Evolutionary conservation across 345 rosid genomes (phyloP), one percentile per base, ranked within the genome.

Genomic region (Ailanthus altissimus): DNA sequence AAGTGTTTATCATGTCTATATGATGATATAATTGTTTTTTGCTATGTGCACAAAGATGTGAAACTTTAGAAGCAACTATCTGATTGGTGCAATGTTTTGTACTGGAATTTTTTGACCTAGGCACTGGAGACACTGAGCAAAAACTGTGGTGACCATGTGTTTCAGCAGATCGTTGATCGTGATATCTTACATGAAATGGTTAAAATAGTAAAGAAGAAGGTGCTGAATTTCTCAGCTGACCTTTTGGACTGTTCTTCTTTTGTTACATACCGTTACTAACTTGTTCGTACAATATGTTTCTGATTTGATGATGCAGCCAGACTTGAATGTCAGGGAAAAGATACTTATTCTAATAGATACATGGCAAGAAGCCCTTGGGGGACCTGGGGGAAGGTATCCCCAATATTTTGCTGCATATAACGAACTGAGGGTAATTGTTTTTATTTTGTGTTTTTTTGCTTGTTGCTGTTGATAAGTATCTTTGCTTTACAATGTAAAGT

Each of bases 181-280:
- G 97, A 92, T 76, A 91, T 96, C 80, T 84, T 96, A 75, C 97
- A 81, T 80, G 99, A 96, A 60, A 96, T 96, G 99, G 97, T 96
- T 79, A 96, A 93, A 83, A 89, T 93, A 74, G 97, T 96, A 64
- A 96, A 96, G 86, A 96, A 93, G 85, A 96, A 92, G 99, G 99
- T 93, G 78, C n/a, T 18, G 32, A 7, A 51, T 36, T 81, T 76
- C 68, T 60, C 70, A 56, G 21, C 60, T 71, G 63, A 11, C 75
- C 46, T 57, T 65, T 69, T 66, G 25, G 40, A 58, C 9, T 46
- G 81, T 67, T 67, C 50, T 68, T 76, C 57, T 66, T 72, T 62
- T 73, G 58, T 21, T 64, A 32, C 45, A 32, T 43, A 73, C 53
- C 51, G 49, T 38, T 46, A 67, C 67, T 70, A 8, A 73, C 20